A percentile compares a stretch with the other conserved stretches of the same genome.
Conservation (phyloP, 139 green algal genomes). For the Marvania coccoides region DNA sequence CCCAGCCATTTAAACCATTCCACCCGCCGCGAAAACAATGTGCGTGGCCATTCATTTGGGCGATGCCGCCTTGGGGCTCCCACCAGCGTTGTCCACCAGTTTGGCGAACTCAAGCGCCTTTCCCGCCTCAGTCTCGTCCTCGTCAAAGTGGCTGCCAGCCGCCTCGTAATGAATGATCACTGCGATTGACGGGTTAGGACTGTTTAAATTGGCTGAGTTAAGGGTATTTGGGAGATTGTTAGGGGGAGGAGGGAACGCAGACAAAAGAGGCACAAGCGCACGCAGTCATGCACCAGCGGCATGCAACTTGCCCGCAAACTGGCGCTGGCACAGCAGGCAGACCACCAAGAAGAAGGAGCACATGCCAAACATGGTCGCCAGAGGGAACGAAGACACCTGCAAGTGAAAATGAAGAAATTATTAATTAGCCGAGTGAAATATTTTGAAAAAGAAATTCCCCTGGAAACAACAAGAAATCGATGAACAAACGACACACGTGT, state of each 20-base stretch:
- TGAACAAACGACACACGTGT: too few relatives aligned
- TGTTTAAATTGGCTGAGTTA: too few relatives aligned
- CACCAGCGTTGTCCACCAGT: not conserved
- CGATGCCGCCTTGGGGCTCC: too few relatives aligned
- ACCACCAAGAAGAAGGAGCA: constrained; percentile 78
- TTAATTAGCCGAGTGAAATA: not conserved
- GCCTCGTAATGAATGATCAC: not conserved
- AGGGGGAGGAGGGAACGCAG: not conserved
- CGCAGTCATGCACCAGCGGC: not conserved
- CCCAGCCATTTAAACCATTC: too few relatives aligned
- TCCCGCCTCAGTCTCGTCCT: not conserved
- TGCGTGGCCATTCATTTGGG: too few relatives aligned
- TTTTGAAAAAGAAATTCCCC: not conserved
- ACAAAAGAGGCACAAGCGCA: not conserved
- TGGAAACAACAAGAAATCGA: not conserved
- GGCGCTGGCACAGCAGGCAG: constrained; percentile 39
- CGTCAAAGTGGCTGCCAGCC: constrained; percentile 6
- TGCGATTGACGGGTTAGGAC: not conserved
- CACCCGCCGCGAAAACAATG: too few relatives aligned
- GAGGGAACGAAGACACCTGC: constrained; percentile 76
- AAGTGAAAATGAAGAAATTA: not conserved
- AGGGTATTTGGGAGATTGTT: not conserved
- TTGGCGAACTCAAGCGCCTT: constrained; percentile 2
- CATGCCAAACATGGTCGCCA: constrained; percentile 90
- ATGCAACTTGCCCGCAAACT: constrained; percentile 18